Evolutionary conservation across 2,329 filamentous ascomycete genomes (phyloP).

Genomic region (Graphilbum ipis-grandicollis): DNA sequence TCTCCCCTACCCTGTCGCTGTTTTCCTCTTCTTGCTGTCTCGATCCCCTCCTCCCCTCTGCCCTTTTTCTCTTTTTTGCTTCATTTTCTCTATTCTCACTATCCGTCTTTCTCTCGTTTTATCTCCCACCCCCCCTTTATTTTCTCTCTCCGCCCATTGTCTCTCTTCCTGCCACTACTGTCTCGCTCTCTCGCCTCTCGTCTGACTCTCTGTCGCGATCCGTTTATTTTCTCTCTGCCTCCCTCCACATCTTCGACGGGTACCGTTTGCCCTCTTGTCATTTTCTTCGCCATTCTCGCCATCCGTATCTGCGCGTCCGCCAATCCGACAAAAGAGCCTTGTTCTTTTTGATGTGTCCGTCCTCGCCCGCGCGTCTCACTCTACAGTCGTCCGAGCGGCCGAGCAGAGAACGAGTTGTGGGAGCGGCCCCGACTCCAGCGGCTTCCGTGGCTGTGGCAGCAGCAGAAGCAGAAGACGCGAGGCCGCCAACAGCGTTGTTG

Average conservation of each 20-base stretch:
- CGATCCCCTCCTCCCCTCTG: not conserved
- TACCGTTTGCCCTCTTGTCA: conserved; percentile 1
- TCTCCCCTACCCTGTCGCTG: conserved; percentile 1
- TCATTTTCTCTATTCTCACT: not conserved
- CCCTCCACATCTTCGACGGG: not conserved
- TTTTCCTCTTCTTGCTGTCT: not conserved
- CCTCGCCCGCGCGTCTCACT: conserved; percentile 7
- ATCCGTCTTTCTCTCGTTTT: conserved; percentile 1
- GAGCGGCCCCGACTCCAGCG: conserved; percentile 7
- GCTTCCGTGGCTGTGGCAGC: not conserved
- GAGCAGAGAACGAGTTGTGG: conserved; percentile 9
- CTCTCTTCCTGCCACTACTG: too few relatives aligned
- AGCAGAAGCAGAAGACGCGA: not conserved
- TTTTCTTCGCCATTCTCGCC: too few relatives aligned
- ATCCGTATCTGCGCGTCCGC: too few relatives aligned
- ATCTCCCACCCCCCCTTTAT: not conserved
- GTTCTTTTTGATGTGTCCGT: conserved; percentile 8
- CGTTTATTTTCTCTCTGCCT: too few relatives aligned
- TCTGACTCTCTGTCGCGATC: too few relatives aligned
- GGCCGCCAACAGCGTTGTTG: not conserved
- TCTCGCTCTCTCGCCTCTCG: too few relatives aligned
- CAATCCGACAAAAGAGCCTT: conserved; percentile 1
- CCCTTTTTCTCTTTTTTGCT: not conserved
- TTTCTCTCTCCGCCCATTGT: too few relatives aligned
- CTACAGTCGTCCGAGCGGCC: conserved; percentile 9